Evolutionary conservation across 257 asterid genomes (phyloP).

Genomic region (Plectranthus barbatus): DNA sequence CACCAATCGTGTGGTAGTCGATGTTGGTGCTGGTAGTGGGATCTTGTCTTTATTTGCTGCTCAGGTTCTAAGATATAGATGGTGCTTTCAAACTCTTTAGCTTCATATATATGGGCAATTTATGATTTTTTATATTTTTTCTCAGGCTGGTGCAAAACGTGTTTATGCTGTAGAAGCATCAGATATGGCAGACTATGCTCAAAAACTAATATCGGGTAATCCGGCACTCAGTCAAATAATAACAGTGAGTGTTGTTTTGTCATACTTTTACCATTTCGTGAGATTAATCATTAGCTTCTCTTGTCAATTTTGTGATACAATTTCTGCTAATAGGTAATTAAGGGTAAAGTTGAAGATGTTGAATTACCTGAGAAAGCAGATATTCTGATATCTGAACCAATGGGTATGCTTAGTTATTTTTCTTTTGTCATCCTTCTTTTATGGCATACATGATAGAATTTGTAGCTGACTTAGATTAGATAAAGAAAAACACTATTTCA

Average conservation of each 20-base stretch:
- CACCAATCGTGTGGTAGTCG: constrained; percentile 76
- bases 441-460: background rate
- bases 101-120: background rate
- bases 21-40: constrained; percentile 99
- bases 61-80: constrained; percentile 50
- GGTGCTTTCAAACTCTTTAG: constrained; percentile 12
- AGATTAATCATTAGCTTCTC: background rate
- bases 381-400: constrained; percentile 94
- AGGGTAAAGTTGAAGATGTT: constrained; percentile 95
- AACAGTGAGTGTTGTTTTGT: constrained; percentile 49
- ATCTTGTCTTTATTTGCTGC: constrained; percentile 98
- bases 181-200: constrained; percentile 95
- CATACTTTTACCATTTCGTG: constrained; percentile 2
- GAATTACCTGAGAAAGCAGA: constrained; percentile 95
- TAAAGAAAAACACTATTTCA: background rate
- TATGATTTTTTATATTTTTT: constrained; percentile 15
- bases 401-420: constrained; percentile 54
- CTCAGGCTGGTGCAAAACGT: constrained; percentile 94
- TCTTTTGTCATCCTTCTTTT: constrained; percentile 1
- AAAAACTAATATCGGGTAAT: constrained; percentile 82
- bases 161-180: constrained; percentile 99
- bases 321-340: constrained; percentile 54
- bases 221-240: constrained; percentile 64
- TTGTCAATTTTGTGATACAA: constrained; percentile 6
- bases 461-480: constrained; percentile 2